Percentiles rank a stretch among this genome's conserved stretches.
These are phyloP conservation scores for Colletotrichum simmondsii DNA, from an alignment of 2,329 filamentous ascomycete species.

Conservation along the genomic window DNA sequence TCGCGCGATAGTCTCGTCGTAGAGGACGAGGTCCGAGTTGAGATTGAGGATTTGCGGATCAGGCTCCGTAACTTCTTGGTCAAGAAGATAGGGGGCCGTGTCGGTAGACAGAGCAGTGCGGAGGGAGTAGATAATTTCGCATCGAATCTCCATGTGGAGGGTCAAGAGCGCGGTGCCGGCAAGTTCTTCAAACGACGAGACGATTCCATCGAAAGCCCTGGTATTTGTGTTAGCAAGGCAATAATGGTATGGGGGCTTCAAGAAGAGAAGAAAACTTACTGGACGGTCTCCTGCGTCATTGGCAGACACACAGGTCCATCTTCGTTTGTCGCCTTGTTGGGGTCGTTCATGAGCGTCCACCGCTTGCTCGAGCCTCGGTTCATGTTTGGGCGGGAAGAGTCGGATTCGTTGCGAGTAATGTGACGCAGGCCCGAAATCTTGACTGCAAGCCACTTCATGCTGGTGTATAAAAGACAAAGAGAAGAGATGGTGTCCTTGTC, in stretches of 20 bases:
- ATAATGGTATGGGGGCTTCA: background rate
- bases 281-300: constrained; percentile 85
- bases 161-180: constrained; percentile 83
- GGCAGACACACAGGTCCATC: constrained; percentile 82
- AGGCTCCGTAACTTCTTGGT: constrained; percentile 80
- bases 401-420: constrained; percentile 79
- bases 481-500: constrained; percentile 88
- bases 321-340: constrained; percentile 67
- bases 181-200: constrained; percentile 84
- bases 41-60: constrained; percentile 85
- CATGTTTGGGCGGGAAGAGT: constrained; percentile 68
- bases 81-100: constrained; percentile 71
- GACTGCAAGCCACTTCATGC: constrained; percentile 96
- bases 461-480: constrained; percentile 91
- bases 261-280: constrained; percentile 63
- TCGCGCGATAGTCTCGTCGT: constrained; percentile 82
- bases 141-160: constrained; percentile 88
- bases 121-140: constrained; percentile 85
- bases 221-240: constrained; percentile 37
- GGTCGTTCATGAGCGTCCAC: constrained; percentile 84
- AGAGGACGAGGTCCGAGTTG: constrained; percentile 85
- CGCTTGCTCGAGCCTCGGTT: constrained; percentile 73
- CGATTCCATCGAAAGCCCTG: constrained; percentile 86
- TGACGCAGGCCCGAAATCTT: constrained; percentile 85
- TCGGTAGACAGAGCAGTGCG: constrained; percentile 69